These are phyloP conservation scores for Aciculosporium take DNA, from an alignment of 2,329 filamentous ascomycete species.

Conservation along the genomic window DNA sequence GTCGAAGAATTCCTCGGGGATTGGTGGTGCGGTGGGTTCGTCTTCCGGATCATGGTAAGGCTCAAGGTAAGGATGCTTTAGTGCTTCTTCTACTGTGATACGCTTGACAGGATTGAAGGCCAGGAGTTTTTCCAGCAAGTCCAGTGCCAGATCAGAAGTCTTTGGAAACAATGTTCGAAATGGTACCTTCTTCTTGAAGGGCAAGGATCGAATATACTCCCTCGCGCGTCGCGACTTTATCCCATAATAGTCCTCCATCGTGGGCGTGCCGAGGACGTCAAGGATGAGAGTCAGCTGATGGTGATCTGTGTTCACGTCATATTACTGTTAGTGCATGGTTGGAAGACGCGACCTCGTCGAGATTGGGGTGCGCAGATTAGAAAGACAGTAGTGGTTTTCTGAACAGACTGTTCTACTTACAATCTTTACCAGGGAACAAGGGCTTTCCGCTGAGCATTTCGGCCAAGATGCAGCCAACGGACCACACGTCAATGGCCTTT, in stretches of 20 bases:
- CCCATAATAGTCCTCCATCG: conserved; percentile 99
- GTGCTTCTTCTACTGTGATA: conserved; percentile 91
- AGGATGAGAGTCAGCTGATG: conserved; percentile 95
- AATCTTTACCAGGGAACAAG: conserved; percentile 95
- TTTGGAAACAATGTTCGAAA: conserved; percentile 96
- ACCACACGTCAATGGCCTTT: conserved; percentile 98
- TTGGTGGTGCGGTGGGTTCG: conserved; percentile 89
- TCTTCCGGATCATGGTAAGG: conserved; percentile 98
- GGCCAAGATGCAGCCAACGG: conserved; percentile 91
- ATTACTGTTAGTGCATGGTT: neutral
- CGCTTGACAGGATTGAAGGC: conserved; percentile 98
- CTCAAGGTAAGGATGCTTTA: conserved; percentile 96
- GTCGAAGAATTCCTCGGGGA: conserved; percentile 98
- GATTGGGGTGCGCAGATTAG: neutral
- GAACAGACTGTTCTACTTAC: conserved; percentile 35
- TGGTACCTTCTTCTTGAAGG: conserved; percentile 99
- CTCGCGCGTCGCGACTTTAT: conserved; percentile 96
- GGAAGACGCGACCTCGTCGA: neutral
- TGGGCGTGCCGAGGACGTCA: conserved; percentile 92
- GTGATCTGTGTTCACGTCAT: conserved; percentile 51
- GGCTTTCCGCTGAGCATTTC: conserved; percentile 99
- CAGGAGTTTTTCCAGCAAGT: conserved; percentile 86
- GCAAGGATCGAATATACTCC: conserved; percentile 94
- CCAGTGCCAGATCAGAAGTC: conserved; percentile 92
- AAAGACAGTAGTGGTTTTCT: neutral